phyloP scores from a whole-genome alignment of 1,139 yeast genomes.

The Saccharomyces uvarum region DNA sequence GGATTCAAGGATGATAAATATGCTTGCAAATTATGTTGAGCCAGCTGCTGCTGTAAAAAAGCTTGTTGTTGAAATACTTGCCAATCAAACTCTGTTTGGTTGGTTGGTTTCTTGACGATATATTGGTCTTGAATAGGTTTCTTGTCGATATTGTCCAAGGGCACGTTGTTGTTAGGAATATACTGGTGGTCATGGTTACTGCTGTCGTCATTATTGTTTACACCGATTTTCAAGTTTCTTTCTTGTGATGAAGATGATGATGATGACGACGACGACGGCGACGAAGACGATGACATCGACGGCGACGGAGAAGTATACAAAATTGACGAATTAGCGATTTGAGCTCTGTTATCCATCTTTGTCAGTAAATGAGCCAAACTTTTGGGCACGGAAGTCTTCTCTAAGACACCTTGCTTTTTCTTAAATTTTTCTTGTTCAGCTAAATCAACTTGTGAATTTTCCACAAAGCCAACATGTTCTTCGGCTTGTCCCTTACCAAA shows the following conservation, averaged over 20 bases:
- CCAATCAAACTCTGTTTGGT: conserved; percentile 33
- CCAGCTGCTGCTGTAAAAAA: conserved; percentile 30
- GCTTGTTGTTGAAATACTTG: conserved; percentile 30
- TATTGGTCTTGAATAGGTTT: conserved; percentile 13
- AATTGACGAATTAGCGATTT: not conserved
- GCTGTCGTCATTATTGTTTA: not conserved
- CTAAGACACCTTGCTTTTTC: conserved; percentile 41
- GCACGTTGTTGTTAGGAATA: not conserved
- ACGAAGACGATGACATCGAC: not conserved
- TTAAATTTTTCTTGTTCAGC: conserved; percentile 40
- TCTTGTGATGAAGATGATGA: not conserved
- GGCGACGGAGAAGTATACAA: not conserved
- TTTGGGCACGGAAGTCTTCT: conserved; percentile 43
- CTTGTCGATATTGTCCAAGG: not conserved
- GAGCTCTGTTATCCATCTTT: conserved; percentile 14
- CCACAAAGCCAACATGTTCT: conserved; percentile 29
- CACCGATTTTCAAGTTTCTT: not conserved
- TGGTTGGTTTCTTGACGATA: conserved; percentile 28
- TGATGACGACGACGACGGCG: not conserved
- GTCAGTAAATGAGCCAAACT: conserved; percentile 42
- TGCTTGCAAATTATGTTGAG: conserved; percentile 30
- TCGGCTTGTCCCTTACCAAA: conserved; percentile 30
- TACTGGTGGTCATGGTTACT: not conserved
- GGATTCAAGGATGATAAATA: conserved; percentile 24
- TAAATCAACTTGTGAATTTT: conserved; percentile 34